These are phyloP conservation scores for Calonectria henricotiae DNA, from an alignment of 2,329 filamentous ascomycete genomes.

Conservation along the genomic window DNA sequence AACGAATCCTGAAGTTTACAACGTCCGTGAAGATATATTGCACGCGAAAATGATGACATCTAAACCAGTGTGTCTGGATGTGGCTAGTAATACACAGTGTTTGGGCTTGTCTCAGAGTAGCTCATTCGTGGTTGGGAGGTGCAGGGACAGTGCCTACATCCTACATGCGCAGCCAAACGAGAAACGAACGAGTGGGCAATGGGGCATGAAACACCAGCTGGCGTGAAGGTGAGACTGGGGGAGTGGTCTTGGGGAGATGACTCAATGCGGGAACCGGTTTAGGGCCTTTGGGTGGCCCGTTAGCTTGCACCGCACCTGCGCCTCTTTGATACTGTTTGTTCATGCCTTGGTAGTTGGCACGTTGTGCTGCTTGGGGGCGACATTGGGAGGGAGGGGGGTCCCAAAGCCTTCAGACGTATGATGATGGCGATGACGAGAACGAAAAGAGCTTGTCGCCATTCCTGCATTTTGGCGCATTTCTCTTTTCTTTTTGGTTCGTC, in stretches of 20 bases:
- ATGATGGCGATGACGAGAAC: slow-evolving; percentile 48
- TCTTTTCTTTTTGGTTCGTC: slow-evolving; percentile 13
- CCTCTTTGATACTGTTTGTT: slow-evolving; percentile 14
- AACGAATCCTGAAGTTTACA: no score
- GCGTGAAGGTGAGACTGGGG: slow-evolving; percentile 31
- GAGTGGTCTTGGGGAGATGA: slow-evolving; percentile 24
- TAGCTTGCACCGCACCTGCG: slow-evolving; percentile 14
- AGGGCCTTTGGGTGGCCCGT: slow-evolving; percentile 1
- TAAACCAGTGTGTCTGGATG: not conserved
- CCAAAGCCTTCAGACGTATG: slow-evolving; percentile 34
- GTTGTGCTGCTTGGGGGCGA: slow-evolving; percentile 7
- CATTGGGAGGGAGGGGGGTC: not conserved
- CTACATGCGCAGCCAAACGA: not conserved
- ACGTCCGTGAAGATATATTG: no score
- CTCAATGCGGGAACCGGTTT: slow-evolving; percentile 31
- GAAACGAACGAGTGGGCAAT: slow-evolving; percentile 32
- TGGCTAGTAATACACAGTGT: slow-evolving; percentile 17
- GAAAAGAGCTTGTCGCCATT: slow-evolving; percentile 35
- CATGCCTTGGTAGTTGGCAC: slow-evolving; percentile 10
- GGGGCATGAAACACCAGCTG: slow-evolving; percentile 32
- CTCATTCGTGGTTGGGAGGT: slow-evolving; percentile 10
- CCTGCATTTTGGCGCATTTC: slow-evolving; percentile 30
- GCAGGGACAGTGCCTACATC: slow-evolving; percentile 7
- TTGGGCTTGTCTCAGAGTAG: slow-evolving; percentile 12
- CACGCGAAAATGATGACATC: not conserved